A percentile compares a stretch with the other conserved stretches of the same genome.
These are phyloP conservation scores for Radiomyces spectabilis DNA, from an alignment of 192 early-diverging fungal genomes.

Conservation along the genomic window DNA sequence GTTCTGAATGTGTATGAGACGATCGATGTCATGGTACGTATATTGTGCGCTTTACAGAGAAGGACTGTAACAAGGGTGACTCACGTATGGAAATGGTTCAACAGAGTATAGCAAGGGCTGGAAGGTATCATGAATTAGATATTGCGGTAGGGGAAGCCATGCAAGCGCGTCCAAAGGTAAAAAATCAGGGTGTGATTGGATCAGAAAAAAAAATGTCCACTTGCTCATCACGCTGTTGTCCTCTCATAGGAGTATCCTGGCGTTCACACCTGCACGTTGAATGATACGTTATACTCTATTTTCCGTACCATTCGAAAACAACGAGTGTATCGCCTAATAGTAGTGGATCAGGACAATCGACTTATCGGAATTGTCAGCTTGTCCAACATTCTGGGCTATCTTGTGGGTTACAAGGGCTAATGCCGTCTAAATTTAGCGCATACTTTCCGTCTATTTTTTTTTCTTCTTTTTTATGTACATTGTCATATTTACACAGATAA, in stretches of 20 bases:
- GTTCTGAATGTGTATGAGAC: conserved; percentile 96
- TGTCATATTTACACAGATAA: no score
- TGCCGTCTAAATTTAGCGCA: neutral
- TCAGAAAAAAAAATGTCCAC: neutral
- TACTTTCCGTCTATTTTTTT: neutral
- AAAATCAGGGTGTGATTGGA: neutral
- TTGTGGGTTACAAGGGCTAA: conserved; percentile 30
- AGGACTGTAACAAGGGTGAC: neutral
- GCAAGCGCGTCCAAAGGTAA: conserved; percentile 69
- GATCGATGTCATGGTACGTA: conserved; percentile 85
- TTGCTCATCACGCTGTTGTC: neutral
- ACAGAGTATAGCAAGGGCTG: conserved; percentile 60
- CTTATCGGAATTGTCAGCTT: conserved; percentile 79
- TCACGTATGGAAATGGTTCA: neutral
- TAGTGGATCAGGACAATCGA: conserved; percentile 75
- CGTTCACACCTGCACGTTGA: conserved; percentile 85
- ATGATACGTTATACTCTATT: conserved; percentile 82
- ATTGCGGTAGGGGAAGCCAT: conserved; percentile 85
- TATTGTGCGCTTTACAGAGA: neutral
- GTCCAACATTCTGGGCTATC: conserved; percentile 72
- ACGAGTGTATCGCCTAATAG: conserved; percentile 86
- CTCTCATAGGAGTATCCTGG: conserved; percentile 75
- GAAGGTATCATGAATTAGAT: conserved; percentile 69
- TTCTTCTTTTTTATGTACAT: no score
- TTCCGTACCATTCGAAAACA: conserved; percentile 83